Percentiles rank a stretch among this genome's conserved stretches.
phyloP scores from a whole-genome alignment of 176 grass and related monocot genomes.

The Lolium multiflorum region DNA sequence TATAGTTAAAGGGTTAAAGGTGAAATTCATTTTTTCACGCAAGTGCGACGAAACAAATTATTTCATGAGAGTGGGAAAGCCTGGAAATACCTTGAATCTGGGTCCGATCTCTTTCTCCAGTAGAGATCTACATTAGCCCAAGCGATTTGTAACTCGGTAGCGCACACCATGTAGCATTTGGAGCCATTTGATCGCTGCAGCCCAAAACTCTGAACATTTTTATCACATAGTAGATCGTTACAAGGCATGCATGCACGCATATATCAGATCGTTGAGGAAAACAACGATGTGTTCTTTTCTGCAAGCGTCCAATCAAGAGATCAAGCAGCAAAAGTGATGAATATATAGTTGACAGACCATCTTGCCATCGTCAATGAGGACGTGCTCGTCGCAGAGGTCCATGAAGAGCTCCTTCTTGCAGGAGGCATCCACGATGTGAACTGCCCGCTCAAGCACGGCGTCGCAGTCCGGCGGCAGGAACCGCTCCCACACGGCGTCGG shows the following conservation, averaged over 20 bases:
- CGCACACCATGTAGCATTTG: not conserved
- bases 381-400: not conserved
- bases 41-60: no score
- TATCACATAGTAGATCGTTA: no score
- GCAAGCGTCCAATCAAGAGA: no score
- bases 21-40: no score
- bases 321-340: no score
- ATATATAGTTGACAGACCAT: not conserved
- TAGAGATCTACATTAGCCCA: not conserved
- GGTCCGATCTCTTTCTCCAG: constrained; percentile 5
- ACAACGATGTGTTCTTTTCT: no score
- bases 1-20: no score
- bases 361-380: not conserved
- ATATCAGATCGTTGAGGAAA: no score
- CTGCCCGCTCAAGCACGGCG: not conserved
- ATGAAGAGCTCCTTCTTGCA: not conserved
- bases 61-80: no score
- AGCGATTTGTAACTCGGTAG: not conserved
- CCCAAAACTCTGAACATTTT: not conserved
- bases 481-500: not conserved
- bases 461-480: not conserved
- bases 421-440: not conserved
- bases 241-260: no score
- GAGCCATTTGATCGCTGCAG: not conserved
- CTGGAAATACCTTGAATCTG: not conserved